phyloP scores from a whole-genome alignment of 441 rosid genomes.

The Gossypium trilobum region DNA sequence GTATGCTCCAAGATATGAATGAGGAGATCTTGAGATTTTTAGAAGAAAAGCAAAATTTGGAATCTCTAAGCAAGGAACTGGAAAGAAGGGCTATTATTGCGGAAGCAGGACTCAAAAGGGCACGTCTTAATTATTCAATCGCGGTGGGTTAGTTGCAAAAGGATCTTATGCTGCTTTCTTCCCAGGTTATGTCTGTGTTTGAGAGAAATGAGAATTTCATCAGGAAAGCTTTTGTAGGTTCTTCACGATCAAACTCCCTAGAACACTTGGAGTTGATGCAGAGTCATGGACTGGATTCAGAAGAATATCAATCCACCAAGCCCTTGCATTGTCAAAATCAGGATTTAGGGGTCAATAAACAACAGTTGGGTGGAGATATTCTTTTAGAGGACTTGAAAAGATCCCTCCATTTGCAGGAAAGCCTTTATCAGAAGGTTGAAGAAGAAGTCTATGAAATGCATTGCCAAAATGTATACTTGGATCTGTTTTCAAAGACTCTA shows the following conservation, averaged over 20 bases:
- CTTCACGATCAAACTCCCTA: conserved; percentile 35
- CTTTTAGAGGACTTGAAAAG: conserved; percentile 66
- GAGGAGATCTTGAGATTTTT: conserved; percentile 52
- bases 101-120: conserved; percentile 91
- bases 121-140: conserved; percentile 85
- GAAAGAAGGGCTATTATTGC: conserved; percentile 71
- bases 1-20: conserved; percentile 54
- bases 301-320: conserved; percentile 29
- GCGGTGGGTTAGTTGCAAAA: conserved; percentile 93
- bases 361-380: conserved; percentile 55
- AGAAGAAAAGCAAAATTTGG: conserved; percentile 60
- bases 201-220: conserved; percentile 90
- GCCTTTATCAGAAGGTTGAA: conserved; percentile 71
- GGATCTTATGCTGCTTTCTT: conserved; percentile 89
- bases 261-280: conserved; percentile 24
- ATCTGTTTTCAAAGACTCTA: conserved; percentile 66
- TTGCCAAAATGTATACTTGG: conserved; percentile 56
- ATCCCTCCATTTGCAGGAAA: conserved; percentile 75
- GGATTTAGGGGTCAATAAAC: conserved; percentile 39
- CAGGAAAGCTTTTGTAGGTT: conserved; percentile 66
- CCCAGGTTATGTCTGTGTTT: conserved; percentile 83
- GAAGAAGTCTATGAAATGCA: conserved; percentile 79
- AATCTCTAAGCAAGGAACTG: conserved; percentile 60
- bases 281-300: conserved; percentile 32
- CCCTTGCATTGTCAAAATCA: conserved; percentile 39